Evolutionary conservation across 305 asterid species (phyloP).

Genomic region (Fraxinus baroniana): DNA sequence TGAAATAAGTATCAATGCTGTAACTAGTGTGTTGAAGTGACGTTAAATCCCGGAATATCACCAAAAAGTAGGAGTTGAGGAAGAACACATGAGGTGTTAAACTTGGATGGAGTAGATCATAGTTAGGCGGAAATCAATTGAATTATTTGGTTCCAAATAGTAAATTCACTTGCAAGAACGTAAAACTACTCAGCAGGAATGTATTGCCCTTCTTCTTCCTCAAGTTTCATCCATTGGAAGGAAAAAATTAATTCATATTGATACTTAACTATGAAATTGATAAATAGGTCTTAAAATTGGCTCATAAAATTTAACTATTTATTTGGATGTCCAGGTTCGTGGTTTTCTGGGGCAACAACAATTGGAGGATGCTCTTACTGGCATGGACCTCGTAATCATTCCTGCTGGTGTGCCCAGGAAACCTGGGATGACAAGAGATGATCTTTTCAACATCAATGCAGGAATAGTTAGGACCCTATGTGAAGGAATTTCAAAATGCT

Average conservation of each 20-base stretch:
- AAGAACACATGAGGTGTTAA: conserved; percentile 10
- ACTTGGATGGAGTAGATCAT: background rate
- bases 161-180: background rate
- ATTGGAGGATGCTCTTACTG: conserved; percentile 81
- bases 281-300: background rate
- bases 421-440: conserved; percentile 99
- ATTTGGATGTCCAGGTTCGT: conserved; percentile 61
- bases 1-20: background rate
- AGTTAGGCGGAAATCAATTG: background rate
- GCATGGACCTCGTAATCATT: conserved; percentile 91
- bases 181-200: background rate
- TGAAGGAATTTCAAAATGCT: conserved; percentile 83
- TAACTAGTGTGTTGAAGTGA: background rate
- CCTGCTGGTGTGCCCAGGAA: conserved; percentile 99
- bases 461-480: conserved; percentile 88
- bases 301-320: conserved; percentile 17
- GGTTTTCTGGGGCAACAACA: conserved; percentile 85
- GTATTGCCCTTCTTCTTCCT: background rate
- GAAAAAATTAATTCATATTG: background rate
- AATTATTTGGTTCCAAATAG: background rate
- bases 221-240: background rate
- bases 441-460: conserved; percentile 92
- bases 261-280: background rate
- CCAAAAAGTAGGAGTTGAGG: background rate
- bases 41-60: background rate